These are phyloP conservation scores for Colletotrichum simmondsii DNA, from an alignment of 2,329 filamentous ascomycete species.

Conservation along the genomic window DNA sequence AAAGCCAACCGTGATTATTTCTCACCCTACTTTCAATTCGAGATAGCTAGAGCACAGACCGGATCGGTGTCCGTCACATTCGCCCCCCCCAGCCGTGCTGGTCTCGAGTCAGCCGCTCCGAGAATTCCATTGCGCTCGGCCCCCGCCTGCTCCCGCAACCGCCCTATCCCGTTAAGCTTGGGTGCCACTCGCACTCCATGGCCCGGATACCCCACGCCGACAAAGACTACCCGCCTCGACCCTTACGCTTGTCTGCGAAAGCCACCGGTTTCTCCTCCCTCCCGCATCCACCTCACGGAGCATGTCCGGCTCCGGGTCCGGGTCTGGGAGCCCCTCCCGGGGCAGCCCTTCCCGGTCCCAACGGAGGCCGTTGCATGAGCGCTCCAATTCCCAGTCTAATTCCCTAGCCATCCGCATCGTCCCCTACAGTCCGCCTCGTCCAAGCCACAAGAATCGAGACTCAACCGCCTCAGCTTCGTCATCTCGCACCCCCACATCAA, in stretches of 20 bases:
- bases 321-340: slow-evolving; percentile 35
- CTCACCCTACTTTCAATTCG: background rate
- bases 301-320: slow-evolving; percentile 42
- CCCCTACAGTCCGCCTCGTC: slow-evolving; percentile 58
- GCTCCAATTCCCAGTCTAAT: slow-evolving; percentile 54
- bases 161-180: background rate
- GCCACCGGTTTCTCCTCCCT: background rate
- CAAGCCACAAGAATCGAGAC: slow-evolving; percentile 36
- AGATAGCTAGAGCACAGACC: slow-evolving; percentile 20
- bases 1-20: background rate
- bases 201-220: slow-evolving; percentile 5
- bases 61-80: background rate
- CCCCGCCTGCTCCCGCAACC: background rate
- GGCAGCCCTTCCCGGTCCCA: slow-evolving; percentile 39
- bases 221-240: slow-evolving; percentile 25
- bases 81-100: background rate
- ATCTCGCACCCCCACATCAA: slow-evolving; percentile 25
- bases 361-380: slow-evolving; percentile 50
- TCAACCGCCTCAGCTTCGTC: slow-evolving; percentile 35
- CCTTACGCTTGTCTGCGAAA: slow-evolving; percentile 11
- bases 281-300: slow-evolving; percentile 17
- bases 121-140: background rate
- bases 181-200: slow-evolving; percentile 19
- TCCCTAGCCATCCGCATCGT: slow-evolving; percentile 58
- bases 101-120: slow-evolving; percentile 10